Conservation (phyloP, 2,329 filamentous ascomycete genomes). For the Hypoxylon sp. region DNA sequence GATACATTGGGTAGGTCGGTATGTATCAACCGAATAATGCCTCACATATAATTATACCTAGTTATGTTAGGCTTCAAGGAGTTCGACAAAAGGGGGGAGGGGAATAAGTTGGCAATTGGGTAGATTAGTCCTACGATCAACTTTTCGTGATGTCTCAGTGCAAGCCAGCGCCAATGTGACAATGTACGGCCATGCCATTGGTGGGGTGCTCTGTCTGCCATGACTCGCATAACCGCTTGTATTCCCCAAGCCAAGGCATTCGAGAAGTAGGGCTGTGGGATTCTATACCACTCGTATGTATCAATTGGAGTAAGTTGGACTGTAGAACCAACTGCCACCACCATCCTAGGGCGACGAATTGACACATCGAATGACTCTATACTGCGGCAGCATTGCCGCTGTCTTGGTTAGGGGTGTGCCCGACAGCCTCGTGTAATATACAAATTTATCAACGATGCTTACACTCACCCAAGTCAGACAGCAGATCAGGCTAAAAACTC, state of each 20-base stretch:
- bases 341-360: constrained; percentile 10
- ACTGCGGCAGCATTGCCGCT: constrained; percentile 5
- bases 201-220: constrained; percentile 15
- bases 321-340: constrained; percentile 10
- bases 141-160: constrained; percentile 25
- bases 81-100: not conserved
- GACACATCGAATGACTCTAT: not conserved
- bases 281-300: constrained; percentile 8
- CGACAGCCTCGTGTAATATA: constrained; percentile 27
- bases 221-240: constrained; percentile 43
- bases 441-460: constrained; percentile 21
- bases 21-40: constrained; percentile 4
- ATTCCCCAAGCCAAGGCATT: constrained; percentile 25
- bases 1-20: constrained; percentile 12
- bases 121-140: constrained; percentile 16
- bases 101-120: constrained; percentile 20
- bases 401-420: not conserved
- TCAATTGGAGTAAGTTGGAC: constrained; percentile 22
- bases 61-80: not conserved
- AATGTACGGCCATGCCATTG: constrained; percentile 19
- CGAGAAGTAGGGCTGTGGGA: constrained; percentile 17
- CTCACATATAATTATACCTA: not conserved
- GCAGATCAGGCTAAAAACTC: constrained; percentile 22
- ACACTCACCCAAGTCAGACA: constrained; percentile 6
- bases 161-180: constrained; percentile 26